These are phyloP conservation scores for Tuber magnatum DNA, from an alignment of 495 filamentous ascomycete genomes.

Conservation along the genomic window DNA sequence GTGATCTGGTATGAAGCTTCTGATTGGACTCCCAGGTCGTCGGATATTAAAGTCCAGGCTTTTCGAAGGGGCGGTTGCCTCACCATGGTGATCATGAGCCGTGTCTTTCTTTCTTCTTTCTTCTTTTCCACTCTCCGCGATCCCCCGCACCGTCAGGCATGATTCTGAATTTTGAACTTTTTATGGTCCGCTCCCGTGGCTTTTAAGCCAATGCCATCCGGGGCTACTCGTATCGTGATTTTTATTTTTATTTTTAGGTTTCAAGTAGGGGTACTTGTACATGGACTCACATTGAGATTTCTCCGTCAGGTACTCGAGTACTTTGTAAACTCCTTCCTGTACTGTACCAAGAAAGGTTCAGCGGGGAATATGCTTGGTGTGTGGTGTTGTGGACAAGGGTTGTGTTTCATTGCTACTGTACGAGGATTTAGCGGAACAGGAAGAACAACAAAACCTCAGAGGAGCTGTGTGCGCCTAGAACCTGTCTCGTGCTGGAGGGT, in stretches of 20 bases:
- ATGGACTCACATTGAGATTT: not conserved
- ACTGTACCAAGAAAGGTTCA: not conserved
- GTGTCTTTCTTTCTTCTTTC: not conserved
- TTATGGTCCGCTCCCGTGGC: not conserved
- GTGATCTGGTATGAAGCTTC: constrained; percentile 2
- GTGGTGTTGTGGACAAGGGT: not conserved
- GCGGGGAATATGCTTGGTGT: not conserved
- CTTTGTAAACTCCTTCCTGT: not conserved
- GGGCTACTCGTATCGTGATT: not conserved
- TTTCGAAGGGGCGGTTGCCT: not conserved
- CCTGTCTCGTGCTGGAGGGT: not conserved
- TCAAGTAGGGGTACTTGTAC: not conserved
- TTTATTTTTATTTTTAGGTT: not conserved
- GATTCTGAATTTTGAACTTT: not conserved
- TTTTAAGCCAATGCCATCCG: not conserved
- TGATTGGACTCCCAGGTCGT: constrained; percentile 1
- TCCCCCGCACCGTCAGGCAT: not conserved
- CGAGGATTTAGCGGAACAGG: not conserved
- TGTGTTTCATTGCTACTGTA: constrained; percentile 1
- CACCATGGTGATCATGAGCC: not conserved
- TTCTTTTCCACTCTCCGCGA: not conserved
- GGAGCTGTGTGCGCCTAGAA: not conserved
- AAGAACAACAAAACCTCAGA: not conserved
- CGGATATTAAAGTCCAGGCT: constrained; percentile 3
- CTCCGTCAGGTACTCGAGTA: too few species aligned